Conservation (phyloP, 108 stramenopile species). For the Nitzschia sp. region DNA sequence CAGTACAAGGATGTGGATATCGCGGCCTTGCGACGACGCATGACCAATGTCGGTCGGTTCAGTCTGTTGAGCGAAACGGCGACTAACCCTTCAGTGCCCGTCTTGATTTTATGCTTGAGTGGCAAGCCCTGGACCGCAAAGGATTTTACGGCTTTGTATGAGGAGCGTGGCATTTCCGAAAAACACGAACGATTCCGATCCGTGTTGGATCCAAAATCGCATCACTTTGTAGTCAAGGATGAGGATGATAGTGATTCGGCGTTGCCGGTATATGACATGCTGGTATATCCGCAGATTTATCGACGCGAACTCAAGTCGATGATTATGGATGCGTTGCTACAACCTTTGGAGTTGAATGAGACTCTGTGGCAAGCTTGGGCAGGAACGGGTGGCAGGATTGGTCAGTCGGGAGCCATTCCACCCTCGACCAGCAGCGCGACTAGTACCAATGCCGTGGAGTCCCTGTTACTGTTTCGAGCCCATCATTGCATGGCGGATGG, state of each 20-base stretch:
- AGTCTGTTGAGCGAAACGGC: slow-evolving; percentile 66
- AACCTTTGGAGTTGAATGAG: slow-evolving; percentile 61
- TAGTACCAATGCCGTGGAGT: slow-evolving; percentile 42
- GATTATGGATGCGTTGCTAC: slow-evolving; percentile 55
- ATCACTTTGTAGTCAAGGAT: neutral
- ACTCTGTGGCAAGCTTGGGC: slow-evolving; percentile 54
- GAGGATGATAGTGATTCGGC: neutral
- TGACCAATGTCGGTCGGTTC: slow-evolving; percentile 86
- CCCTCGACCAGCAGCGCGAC: neutral
- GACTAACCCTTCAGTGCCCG: slow-evolving; percentile 68
- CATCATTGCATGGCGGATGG: slow-evolving; percentile 88
- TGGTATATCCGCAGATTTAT: slow-evolving; percentile 51
- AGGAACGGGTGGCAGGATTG: slow-evolving; percentile 56
- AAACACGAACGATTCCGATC: slow-evolving; percentile 68
- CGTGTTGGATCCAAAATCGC: slow-evolving; percentile 5
- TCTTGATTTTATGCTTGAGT: slow-evolving; percentile 69
- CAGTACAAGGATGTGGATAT: neutral
- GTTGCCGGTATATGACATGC: slow-evolving; percentile 45
- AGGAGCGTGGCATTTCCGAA: slow-evolving; percentile 44
- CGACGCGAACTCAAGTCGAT: slow-evolving; percentile 65
- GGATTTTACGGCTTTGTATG: slow-evolving; percentile 64
- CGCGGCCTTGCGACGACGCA: slow-evolving; percentile 34
- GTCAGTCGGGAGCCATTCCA: slow-evolving; percentile 34
- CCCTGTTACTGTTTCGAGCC: slow-evolving; percentile 74
- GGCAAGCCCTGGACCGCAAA: slow-evolving; percentile 53